A percentile compares a stretch with the other conserved stretches of the same genome.
phyloP scores from a whole-genome alignment of 1,284 basidiomycete species.

The Ustilago trichophora region DNA sequence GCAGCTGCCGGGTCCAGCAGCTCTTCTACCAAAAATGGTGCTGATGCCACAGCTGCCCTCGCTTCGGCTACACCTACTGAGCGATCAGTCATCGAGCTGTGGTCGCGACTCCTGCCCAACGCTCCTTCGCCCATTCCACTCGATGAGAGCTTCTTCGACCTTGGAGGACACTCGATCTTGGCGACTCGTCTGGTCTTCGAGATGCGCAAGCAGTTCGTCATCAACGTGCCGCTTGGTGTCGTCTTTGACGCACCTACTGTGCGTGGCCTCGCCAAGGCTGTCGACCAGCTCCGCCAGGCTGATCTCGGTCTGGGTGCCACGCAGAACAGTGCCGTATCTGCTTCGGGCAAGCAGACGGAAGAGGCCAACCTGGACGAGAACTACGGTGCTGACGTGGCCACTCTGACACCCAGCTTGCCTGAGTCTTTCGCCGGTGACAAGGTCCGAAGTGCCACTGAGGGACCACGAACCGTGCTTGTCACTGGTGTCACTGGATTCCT shows the following conservation, averaged over 20 bases:
- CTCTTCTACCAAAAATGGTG: conserved; percentile 14
- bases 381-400: conserved; percentile 83
- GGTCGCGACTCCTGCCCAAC: conserved; percentile 83
- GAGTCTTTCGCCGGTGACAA: conserved; percentile 45
- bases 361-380: conserved; percentile 67
- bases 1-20: conserved; percentile 56
- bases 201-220: conserved; percentile 89
- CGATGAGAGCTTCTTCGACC: conserved; percentile 97
- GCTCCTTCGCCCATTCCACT: conserved; percentile 80
- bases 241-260: conserved; percentile 94
- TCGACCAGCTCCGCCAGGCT: conserved; percentile 80
- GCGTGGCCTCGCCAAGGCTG: conserved; percentile 78
- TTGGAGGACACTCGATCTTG: conserved; percentile 97
- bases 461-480: conserved; percentile 80
- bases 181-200: conserved; percentile 97
- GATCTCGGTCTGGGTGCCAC: conserved; percentile 79
- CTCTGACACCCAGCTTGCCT: conserved; percentile 70
- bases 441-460: conserved; percentile 20
- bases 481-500: conserved; percentile 98
- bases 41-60: conserved; percentile 20
- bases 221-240: conserved; percentile 89
- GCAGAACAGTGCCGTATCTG: conserved; percentile 7
- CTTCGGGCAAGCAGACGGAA: conserved; percentile 41
- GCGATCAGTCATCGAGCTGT: conserved; percentile 78
- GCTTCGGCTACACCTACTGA: conserved; percentile 75